phyloP scores from a whole-genome alignment of 2,329 filamentous ascomycete genomes.

The Fusarium robinianum region DNA sequence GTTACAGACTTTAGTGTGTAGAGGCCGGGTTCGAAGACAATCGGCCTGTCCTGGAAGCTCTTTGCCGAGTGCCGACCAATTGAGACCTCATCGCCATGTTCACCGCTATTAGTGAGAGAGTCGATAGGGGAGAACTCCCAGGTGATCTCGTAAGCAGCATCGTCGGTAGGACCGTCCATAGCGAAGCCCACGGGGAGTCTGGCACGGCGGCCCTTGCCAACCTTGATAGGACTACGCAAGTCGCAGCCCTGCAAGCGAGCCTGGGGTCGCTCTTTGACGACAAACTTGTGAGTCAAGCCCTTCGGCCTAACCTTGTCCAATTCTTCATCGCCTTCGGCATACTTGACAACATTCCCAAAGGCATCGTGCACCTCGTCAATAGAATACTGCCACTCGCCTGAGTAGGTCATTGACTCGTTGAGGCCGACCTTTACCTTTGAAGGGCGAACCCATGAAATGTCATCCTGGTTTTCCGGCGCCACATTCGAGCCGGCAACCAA shows the following conservation, averaged over 20 bases:
- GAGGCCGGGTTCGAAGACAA: conserved; percentile 76
- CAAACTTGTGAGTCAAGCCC: conserved; percentile 75
- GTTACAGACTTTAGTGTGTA: conserved; percentile 83
- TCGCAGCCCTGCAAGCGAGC: conserved; percentile 76
- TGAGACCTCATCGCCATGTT: conserved; percentile 65
- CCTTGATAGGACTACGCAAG: conserved; percentile 77
- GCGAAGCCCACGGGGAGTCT: conserved; percentile 74
- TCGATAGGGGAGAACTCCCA: conserved; percentile 83
- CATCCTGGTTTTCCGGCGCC: conserved; percentile 64
- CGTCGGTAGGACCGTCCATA: conserved; percentile 60
- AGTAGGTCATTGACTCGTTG: conserved; percentile 82
- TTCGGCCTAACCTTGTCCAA: conserved; percentile 64
- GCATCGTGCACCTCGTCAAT: conserved; percentile 92
- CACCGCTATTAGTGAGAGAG: conserved; percentile 69
- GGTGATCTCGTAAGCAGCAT: conserved; percentile 71
- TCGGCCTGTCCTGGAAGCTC: conserved; percentile 64
- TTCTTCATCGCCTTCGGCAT: conserved; percentile 69
- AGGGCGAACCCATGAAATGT: conserved; percentile 79
- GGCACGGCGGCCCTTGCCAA: conserved; percentile 72
- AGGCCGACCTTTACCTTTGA: conserved; percentile 78
- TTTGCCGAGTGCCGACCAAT: conserved; percentile 64
- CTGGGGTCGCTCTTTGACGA: conserved; percentile 83
- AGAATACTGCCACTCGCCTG: conserved; percentile 85
- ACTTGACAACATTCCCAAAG: conserved; percentile 83
- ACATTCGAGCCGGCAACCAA: conserved; percentile 64